A percentile compares a stretch with the other conserved stretches of the same genome.
Evolutionary conservation across 495 filamentous ascomycete species (phyloP).

Genomic region (Penicillium odoratum): DNA sequence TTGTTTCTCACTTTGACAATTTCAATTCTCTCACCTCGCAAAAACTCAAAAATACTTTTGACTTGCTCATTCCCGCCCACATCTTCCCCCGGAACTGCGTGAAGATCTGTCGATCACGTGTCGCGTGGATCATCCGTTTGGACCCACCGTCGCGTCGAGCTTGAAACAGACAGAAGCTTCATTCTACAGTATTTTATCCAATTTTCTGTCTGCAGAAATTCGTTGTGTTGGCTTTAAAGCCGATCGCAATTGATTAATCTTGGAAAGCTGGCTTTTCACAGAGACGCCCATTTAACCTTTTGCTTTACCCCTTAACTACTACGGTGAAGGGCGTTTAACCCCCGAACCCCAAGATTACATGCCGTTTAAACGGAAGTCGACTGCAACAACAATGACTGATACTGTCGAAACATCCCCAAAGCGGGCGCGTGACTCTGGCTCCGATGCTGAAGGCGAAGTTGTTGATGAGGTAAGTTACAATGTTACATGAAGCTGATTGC

Average conservation of each 20-base stretch:
- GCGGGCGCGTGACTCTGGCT: conserved; percentile 16
- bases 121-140: not conserved
- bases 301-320: not conserved
- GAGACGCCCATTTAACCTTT: not conserved
- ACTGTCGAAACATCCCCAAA: conserved; percentile 27
- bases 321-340: not conserved
- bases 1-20: no score
- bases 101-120: conserved; percentile 9
- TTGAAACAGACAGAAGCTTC: conserved; percentile 8
- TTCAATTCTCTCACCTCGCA: no score
- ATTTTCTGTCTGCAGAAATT: not conserved
- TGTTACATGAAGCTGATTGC: conserved; percentile 1
- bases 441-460: not conserved
- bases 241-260: not conserved
- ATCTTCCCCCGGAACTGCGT: not conserved
- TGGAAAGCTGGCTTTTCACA: not conserved
- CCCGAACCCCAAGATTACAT: conserved; percentile 4
- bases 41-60: no score
- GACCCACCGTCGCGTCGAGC: conserved; percentile 22
- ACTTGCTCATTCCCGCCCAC: not conserved
- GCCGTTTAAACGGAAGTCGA: conserved; percentile 34
- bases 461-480: conserved; percentile 12
- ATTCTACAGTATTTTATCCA: not conserved
- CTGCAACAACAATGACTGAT: conserved; percentile 13
- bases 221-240: not conserved